These are phyloP conservation scores for Boletus barrowsii DNA, from an alignment of 768 basidiomycete species.

Conservation along the genomic window DNA sequence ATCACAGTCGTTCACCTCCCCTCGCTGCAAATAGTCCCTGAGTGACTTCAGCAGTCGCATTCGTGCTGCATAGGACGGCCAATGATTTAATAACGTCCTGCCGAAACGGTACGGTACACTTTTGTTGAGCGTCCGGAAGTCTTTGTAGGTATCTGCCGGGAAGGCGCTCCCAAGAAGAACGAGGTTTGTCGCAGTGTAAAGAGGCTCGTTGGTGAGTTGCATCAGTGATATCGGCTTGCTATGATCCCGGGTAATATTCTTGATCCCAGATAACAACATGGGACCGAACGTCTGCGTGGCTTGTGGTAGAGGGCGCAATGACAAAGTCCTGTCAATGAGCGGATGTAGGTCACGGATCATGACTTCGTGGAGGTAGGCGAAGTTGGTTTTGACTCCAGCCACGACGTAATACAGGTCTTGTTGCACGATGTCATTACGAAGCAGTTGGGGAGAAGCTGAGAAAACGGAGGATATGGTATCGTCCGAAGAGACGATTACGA, in stretches of 20 bases:
- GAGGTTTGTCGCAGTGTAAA: constrained; percentile 18
- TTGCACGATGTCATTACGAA: constrained; percentile 12
- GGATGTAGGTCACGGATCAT: constrained; percentile 22
- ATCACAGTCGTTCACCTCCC: constrained; percentile 1
- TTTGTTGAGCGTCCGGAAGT: constrained; percentile 17
- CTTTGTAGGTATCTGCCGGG: constrained; percentile 17
- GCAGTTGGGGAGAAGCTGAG: neutral
- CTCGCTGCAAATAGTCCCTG: constrained; percentile 11
- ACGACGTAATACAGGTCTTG: constrained; percentile 12
- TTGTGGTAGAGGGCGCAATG: constrained; percentile 9
- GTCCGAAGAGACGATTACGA: constrained; percentile 16
- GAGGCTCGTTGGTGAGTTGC: constrained; percentile 14
- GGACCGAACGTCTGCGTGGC: constrained; percentile 12
- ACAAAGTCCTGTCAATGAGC: constrained; percentile 18
- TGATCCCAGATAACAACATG: constrained; percentile 11
- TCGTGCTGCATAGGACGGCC: constrained; percentile 16
- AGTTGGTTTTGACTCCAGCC: constrained; percentile 8
- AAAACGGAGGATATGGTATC: constrained; percentile 13
- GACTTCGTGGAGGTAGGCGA: constrained; percentile 9
- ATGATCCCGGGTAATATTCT: neutral
- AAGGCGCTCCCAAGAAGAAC: constrained; percentile 19
- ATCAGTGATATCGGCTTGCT: constrained; percentile 10
- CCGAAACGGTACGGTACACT: constrained; percentile 19
- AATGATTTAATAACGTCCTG: constrained; percentile 9
- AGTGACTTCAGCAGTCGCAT: constrained; percentile 9